Percentiles rank a stretch among this genome's conserved stretches.
These are phyloP conservation scores for Iberis amara DNA, from an alignment of 441 rosid species.

Conservation along the genomic window DNA sequence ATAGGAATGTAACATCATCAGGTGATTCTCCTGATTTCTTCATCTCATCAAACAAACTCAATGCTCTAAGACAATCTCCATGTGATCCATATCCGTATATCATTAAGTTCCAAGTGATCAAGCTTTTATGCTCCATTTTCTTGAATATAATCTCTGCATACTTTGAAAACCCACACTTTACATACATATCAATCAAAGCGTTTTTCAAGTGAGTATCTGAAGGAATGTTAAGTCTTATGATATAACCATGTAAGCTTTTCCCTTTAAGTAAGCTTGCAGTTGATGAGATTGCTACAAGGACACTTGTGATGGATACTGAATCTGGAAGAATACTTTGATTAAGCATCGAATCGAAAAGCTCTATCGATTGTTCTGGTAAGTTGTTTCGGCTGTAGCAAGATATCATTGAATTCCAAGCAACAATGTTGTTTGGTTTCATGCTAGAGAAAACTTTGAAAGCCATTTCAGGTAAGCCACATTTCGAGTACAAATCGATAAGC, in stretches of 20 bases:
- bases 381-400: slow-evolving; percentile 61
- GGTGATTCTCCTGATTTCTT: slow-evolving; percentile 42
- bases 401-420: slow-evolving; percentile 72
- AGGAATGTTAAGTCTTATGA: slow-evolving; percentile 39
- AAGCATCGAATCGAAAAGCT: slow-evolving; percentile 37
- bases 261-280: slow-evolving; percentile 56
- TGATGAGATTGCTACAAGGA: slow-evolving; percentile 62
- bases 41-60: slow-evolving; percentile 53
- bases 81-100: slow-evolving; percentile 71
- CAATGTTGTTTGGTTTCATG: slow-evolving; percentile 50
- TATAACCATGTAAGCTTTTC: slow-evolving; percentile 56
- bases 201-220: slow-evolving; percentile 54
- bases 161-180: slow-evolving; percentile 56
- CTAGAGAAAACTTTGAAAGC: slow-evolving; percentile 46
- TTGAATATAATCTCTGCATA: slow-evolving; percentile 48
- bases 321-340: slow-evolving; percentile 47
- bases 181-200: slow-evolving; percentile 73
- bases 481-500: slow-evolving; percentile 71
- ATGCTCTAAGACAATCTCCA: slow-evolving; percentile 49
- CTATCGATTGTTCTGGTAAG: slow-evolving; percentile 60
- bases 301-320: slow-evolving; percentile 54
- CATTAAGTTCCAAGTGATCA: slow-evolving; percentile 72
- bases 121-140: slow-evolving; percentile 41
- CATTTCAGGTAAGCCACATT: slow-evolving; percentile 49
- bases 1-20: slow-evolving; percentile 61